Evolutionary conservation across 176 grass and related monocot genomes (phyloP), one percentile per base, ranked within the genome.

Genomic region (Miscanthus lutarioriparius): DNA sequence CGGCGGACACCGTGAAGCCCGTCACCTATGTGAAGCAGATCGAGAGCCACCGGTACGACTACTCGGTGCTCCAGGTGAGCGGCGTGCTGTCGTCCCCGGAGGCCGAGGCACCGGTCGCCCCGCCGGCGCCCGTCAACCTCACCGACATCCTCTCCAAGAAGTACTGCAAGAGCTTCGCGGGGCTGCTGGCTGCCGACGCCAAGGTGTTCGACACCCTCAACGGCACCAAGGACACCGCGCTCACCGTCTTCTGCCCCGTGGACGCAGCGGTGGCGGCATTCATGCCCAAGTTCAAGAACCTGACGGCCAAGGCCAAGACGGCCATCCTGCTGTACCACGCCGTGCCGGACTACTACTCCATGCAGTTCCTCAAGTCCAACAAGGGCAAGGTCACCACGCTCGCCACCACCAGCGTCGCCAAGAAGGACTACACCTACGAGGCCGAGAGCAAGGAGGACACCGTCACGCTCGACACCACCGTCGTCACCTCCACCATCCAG

Each of bases 211-310:
- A 38, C 80, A 81, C 80, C 37, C 87, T 98, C 84, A 90, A 91
- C 13, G 86, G 82, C 39, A 91, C 86, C 76, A 87, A 95, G 27
- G 96, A 88, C 35, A 92, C 91, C 2, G 96, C 93, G 0, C 86
- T 98, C 8, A 94, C 95, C 1, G 35, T 94, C 7, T 94, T 97
- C 82, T 97, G 94, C 87, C 94, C 94, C 1, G 49, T 86, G 0
- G 89, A 97, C 67, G 56, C 88, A 2, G 89, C 91, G 8, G 88
- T 97, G 26, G 84, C 82, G 4, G 49, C 74, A 0, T 97, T 97
- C 86, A 61, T 90, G 73, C 91, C 89, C 35, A 97, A 93, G 74
- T 97, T 84, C 83, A 94, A 91, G 91, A 97, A 97, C 89, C 88
- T 97, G 56, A 94, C 94, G 43, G 89, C 91, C 26, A 82, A 91